A percentile compares a stretch with the other conserved stretches of the same genome.
These are phyloP conservation scores for Penicillium nordicum DNA, from an alignment of 2,329 filamentous ascomycete species.

Conservation along the genomic window DNA sequence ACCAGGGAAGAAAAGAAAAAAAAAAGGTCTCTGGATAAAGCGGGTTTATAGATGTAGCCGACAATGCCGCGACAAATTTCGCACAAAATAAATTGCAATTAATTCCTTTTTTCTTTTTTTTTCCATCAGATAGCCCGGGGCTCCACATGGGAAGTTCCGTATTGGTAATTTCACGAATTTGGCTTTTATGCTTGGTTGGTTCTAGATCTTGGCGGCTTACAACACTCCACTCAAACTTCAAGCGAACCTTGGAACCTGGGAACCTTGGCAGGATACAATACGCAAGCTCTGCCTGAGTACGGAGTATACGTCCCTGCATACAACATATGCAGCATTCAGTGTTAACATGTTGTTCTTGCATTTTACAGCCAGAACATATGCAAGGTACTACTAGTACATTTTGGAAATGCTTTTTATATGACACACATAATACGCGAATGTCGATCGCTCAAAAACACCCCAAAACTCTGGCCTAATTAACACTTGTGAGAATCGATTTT, in stretches of 20 bases:
- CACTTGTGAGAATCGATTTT: too few species aligned
- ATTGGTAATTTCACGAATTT: constrained; percentile 1
- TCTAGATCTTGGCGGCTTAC: constrained; percentile 1
- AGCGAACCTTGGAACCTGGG: constrained; percentile 9
- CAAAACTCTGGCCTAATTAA: not conserved
- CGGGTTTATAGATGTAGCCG: constrained; percentile 13
- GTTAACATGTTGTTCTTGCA: not conserved
- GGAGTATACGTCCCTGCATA: not conserved
- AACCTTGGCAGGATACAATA: constrained; percentile 1
- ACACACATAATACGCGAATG: not conserved
- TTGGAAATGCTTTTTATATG: not conserved
- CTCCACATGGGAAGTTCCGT: constrained; percentile 6
- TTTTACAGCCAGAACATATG: not conserved
- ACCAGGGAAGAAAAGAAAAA: not conserved
- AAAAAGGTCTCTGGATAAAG: not conserved
- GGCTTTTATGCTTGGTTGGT: constrained; percentile 4
- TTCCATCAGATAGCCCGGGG: constrained; percentile 13
- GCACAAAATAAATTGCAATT: not conserved
- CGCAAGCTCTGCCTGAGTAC: not conserved
- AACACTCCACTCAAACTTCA: not conserved
- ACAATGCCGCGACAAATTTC: constrained; percentile 9
- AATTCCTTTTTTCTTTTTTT: not conserved
- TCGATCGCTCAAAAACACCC: not conserved
- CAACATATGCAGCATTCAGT: not conserved
- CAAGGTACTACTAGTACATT: not conserved